Conservation (phyloP, 371 early-diverging fungal genomes). For the Mortierella sp. region DNA sequence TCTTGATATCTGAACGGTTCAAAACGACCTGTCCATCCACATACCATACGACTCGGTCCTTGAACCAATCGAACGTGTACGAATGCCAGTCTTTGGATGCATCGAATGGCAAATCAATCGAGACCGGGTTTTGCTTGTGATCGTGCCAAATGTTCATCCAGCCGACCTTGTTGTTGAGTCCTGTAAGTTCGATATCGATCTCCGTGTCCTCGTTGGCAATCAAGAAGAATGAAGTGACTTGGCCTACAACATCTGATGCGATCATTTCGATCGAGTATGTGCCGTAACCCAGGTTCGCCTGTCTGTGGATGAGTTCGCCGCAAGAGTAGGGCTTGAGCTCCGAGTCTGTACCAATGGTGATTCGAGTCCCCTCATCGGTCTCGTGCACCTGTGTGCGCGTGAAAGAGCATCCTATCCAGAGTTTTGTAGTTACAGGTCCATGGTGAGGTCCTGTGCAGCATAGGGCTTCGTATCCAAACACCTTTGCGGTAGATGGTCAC, state of each 20-base stretch:
- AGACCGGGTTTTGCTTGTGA: slow-evolving; percentile 30
- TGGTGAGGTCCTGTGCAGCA: neutral
- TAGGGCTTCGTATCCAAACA: too few species aligned
- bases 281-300: slow-evolving; percentile 32
- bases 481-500: too few species aligned
- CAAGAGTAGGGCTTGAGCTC: slow-evolving; percentile 39
- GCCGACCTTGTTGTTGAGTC: slow-evolving; percentile 28
- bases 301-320: slow-evolving; percentile 33
- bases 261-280: slow-evolving; percentile 47
- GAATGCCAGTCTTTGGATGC: slow-evolving; percentile 33
- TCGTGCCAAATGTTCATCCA: slow-evolving; percentile 50
- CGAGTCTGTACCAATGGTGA: slow-evolving; percentile 49
- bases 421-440: too few species aligned
- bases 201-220: slow-evolving; percentile 42
- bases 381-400: slow-evolving; percentile 41
- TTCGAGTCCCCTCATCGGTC: slow-evolving; percentile 9
- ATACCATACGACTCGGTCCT: slow-evolving; percentile 28
- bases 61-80: slow-evolving; percentile 41
- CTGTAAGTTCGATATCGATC: slow-evolving; percentile 50
- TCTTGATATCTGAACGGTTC: slow-evolving; percentile 36
- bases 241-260: slow-evolving; percentile 39
- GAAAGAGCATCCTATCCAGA: slow-evolving; percentile 34
- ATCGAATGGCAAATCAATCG: slow-evolving; percentile 37
- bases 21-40: slow-evolving; percentile 34
- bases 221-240: slow-evolving; percentile 47